Evolutionary conservation across 306 rosid species (phyloP).

Genomic region (Boehmeria nivea): DNA sequence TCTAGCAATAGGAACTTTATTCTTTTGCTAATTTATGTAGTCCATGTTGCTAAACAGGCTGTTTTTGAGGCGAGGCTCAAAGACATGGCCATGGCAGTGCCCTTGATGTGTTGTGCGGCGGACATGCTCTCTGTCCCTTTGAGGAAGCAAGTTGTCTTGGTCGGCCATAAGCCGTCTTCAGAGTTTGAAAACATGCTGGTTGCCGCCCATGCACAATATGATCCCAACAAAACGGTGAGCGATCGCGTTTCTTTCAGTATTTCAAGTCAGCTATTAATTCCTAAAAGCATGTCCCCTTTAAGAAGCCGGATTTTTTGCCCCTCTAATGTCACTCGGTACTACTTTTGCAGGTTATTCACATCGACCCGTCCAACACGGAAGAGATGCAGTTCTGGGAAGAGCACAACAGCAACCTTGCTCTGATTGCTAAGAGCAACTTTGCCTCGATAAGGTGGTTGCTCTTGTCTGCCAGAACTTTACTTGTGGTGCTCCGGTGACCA

Average conservation of each 20-base stretch:
- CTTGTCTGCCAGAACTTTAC: conserved; percentile 85
- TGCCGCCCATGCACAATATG: conserved; percentile 60
- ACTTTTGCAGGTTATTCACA: conserved; percentile 59
- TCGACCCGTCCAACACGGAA: conserved; percentile 51
- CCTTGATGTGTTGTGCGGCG: conserved; percentile 93
- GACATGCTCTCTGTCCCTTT: conserved; percentile 62
- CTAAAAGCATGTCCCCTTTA: no score
- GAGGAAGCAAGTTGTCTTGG: conserved; percentile 69
- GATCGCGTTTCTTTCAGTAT: no score
- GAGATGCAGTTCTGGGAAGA: conserved; percentile 89
- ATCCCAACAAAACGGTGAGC: conserved; percentile 78
- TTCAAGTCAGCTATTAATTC: background rate
- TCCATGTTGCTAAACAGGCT: conserved; percentile 44
- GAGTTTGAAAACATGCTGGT: conserved; percentile 67
- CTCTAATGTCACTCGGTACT: no score
- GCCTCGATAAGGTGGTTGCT: conserved; percentile 52
- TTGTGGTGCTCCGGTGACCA: conserved; percentile 56
- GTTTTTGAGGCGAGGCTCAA: conserved; percentile 75
- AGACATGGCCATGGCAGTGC: conserved; percentile 85
- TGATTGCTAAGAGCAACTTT: conserved; percentile 61
- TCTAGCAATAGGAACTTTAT: background rate
- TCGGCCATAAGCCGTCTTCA: conserved; percentile 45
- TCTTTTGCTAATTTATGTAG: conserved; percentile 9
- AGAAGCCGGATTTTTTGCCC: no score
- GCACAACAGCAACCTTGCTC: conserved; percentile 53